A percentile compares a stretch with the other conserved stretches of the same genome.
phyloP scores from a whole-genome alignment of 768 basidiomycete genomes.

The Strobilomyces echinocephalus region DNA sequence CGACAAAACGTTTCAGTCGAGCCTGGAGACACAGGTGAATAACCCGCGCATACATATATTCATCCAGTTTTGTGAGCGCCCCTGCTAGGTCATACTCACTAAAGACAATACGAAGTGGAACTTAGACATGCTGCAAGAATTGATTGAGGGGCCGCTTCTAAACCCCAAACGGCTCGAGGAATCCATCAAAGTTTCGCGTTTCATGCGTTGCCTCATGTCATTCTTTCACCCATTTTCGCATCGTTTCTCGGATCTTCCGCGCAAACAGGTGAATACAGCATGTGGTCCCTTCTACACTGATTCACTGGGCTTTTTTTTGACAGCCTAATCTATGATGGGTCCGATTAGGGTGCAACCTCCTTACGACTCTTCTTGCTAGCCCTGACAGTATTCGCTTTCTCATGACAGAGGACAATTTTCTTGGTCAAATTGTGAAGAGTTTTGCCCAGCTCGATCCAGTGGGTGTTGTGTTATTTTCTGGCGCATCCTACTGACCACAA shows the following conservation, averaged over 20 bases:
- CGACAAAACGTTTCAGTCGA: slow-evolving; percentile 83
- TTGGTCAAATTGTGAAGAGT: slow-evolving; percentile 77
- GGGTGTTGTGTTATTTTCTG: slow-evolving; percentile 20
- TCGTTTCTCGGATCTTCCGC: slow-evolving; percentile 79
- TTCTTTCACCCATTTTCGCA: slow-evolving; percentile 91
- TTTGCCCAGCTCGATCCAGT: slow-evolving; percentile 94
- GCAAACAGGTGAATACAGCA: slow-evolving; percentile 47
- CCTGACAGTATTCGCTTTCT: slow-evolving; percentile 83
- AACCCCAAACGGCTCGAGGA: slow-evolving; percentile 93
- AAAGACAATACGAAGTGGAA: slow-evolving; percentile 93
- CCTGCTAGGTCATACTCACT: slow-evolving; percentile 67
- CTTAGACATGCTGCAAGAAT: slow-evolving; percentile 79
- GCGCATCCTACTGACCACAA: background rate
- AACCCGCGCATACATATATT: background rate
- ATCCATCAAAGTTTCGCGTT: slow-evolving; percentile 84
- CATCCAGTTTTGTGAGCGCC: background rate
- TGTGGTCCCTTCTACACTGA: slow-evolving; percentile 1
- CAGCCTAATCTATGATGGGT: slow-evolving; percentile 85
- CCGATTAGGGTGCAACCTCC: slow-evolving; percentile 71
- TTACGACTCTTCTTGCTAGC: slow-evolving; percentile 79
- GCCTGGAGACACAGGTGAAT: slow-evolving; percentile 79
- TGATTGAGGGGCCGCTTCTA: slow-evolving; percentile 88
- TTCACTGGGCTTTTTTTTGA: background rate
- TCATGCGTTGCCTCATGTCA: slow-evolving; percentile 83
- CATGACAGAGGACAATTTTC: slow-evolving; percentile 73